Conservation (phyloP, 139 green algal genomes). For the Monoraphidium neglectum region DNA sequence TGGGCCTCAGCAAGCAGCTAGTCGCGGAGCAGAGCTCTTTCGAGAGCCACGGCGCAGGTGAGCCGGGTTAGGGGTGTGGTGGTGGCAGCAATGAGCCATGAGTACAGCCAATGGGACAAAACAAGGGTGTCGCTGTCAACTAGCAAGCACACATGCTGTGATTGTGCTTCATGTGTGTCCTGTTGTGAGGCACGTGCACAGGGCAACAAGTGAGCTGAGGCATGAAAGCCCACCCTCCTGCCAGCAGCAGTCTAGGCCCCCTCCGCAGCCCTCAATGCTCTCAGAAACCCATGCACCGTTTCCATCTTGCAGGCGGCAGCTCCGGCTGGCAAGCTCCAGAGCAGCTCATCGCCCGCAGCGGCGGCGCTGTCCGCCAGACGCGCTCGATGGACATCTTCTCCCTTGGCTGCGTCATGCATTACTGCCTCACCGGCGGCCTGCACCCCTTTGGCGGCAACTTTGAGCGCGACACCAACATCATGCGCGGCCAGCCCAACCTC, state of each 20-base stretch:
- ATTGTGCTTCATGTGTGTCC: no score
- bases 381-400: conserved; percentile 93
- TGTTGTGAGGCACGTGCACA: no score
- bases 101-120: no score
- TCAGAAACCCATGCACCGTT: neutral
- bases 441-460: conserved; percentile 93
- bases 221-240: no score
- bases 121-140: no score
- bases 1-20: conserved; percentile 94
- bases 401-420: conserved; percentile 92
- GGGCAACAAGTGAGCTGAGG: no score
- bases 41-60: conserved; percentile 69
- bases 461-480: conserved; percentile 91
- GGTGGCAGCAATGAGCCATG: no score
- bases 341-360: conserved; percentile 74
- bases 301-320: conserved; percentile 68
- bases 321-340: conserved; percentile 98
- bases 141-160: no score
- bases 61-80: neutral
- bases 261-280: no score
- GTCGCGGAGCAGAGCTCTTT: conserved; percentile 83
- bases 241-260: no score
- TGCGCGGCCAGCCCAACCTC: conserved; percentile 48
- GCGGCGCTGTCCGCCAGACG: conserved; percentile 64
- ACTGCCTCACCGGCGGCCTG: conserved; percentile 75